Base-by-base conservation (phyloP, 2,329 filamentous ascomycete genomes). In the Setomelanomma holmii region DNA sequence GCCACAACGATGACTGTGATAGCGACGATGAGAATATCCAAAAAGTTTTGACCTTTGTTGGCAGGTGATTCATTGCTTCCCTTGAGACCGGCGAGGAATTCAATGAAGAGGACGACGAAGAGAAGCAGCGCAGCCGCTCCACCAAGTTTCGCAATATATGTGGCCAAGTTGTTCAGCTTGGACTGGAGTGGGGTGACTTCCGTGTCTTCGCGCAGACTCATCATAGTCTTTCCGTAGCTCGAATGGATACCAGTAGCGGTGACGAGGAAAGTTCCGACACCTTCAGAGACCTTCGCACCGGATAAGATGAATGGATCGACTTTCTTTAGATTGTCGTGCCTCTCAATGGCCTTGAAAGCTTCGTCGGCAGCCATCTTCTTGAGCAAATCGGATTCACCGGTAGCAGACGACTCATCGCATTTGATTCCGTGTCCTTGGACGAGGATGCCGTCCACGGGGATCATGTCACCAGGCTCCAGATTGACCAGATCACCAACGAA, bases 271-370 rank as follows among this genome's bases (percentile, higher is more conserved):
- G 84, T 86, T 8, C 90, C 90, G 6, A 91, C 82, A 48, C 90
- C 90, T 64, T 91, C 88, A 0, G 86, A 86, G 10, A 93, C 86
- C 61, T 91, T 91, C 2, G 88, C 88, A 40, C 90, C 93, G 23
- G 92, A 96, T 61, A 96, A 90, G 64, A 97, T 91, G 72, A 93
- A 93, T 0, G 90, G 90, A 62, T 93, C 90, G 55, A 89, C 77
- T 65, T 91, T 91, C 77, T 82, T 81, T 27, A 88, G 75, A 14
- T 79, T 79, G 45, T 86, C 80, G 52, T 85, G 79, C 41, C 84
- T 85, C 56, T 87, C 82, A 57, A 89, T 87, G 3, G 85, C 81
- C 27, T 80, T 80, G 68, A 83, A 87, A 17, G 90, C 89, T 20
- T 89, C 86, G 22, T 86, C 83, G 2, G 82, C 87, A 2, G 83